Percentiles rank a stretch among this genome's conserved stretches.
These are phyloP conservation scores for Typha latifolia DNA, from an alignment of 176 grass and related monocot genomes.

Conservation along the genomic window DNA sequence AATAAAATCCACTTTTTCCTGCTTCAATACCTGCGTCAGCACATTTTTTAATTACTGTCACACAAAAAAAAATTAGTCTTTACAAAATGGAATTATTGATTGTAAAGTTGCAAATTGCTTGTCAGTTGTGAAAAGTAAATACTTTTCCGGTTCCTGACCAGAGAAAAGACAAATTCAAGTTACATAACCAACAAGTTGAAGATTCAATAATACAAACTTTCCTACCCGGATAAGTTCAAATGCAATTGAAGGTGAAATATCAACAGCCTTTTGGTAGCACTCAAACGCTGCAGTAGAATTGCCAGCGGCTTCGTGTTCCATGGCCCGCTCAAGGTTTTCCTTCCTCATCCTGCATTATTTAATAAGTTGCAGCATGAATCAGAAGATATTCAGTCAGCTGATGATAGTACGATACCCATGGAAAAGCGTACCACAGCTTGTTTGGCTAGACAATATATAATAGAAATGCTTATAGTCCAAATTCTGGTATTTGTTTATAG, in stretches of 20 bases:
- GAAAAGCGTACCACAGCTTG: too few relatives aligned
- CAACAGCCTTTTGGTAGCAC: slow-evolving; percentile 97
- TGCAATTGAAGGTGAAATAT: slow-evolving; percentile 88
- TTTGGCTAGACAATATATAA: not conserved
- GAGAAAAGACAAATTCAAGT: not conserved
- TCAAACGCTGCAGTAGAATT: slow-evolving; percentile 79
- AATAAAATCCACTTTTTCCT: slow-evolving; percentile 84
- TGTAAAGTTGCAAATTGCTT: too few relatives aligned
- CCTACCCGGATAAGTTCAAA: slow-evolving; percentile 73
- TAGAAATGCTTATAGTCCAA: slow-evolving; percentile 10
- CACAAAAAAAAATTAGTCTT: slow-evolving; percentile 7
- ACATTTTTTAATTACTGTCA: slow-evolving; percentile 5
- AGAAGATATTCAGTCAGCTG: too few relatives aligned
- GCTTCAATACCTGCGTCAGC: slow-evolving; percentile 64
- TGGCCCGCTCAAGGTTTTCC: slow-evolving; percentile 85
- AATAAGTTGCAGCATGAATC: slow-evolving; percentile 9
- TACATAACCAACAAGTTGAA: not conserved
- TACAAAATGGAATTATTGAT: too few relatives aligned
- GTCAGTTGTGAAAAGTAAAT: too few relatives aligned
- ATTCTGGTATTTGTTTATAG: not conserved
- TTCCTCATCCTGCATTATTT: slow-evolving; percentile 46
- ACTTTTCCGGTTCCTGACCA: not conserved
- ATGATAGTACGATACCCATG: too few relatives aligned
- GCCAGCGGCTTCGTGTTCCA: slow-evolving; percentile 77
- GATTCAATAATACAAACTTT: not conserved